Percentiles rank a stretch among this genome's conserved stretches.
Conservation (phyloP, 169 alveolate genomes). For the Plasmodium knowlesi region DNA sequence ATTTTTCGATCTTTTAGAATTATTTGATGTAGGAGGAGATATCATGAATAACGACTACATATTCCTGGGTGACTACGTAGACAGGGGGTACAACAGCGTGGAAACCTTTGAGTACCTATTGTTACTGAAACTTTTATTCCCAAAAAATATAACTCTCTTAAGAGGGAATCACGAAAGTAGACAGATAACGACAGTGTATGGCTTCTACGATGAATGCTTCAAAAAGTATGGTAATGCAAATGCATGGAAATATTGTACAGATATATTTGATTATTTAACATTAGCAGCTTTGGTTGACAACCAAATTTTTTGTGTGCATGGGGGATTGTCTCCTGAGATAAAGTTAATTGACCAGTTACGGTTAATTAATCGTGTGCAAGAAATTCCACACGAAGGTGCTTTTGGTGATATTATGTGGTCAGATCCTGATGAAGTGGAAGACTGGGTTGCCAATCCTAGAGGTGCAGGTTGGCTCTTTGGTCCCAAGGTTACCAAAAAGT, state of each 20-base stretch:
- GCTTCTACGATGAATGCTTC: slow-evolving; percentile 99
- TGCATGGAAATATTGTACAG: slow-evolving; percentile 98
- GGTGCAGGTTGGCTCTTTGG: slow-evolving; percentile 99
- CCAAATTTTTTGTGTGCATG: slow-evolving; percentile 97
- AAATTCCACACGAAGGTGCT: slow-evolving; percentile 99
- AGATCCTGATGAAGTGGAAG: slow-evolving; percentile 99
- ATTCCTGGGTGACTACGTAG: slow-evolving; percentile 99
- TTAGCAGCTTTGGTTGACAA: slow-evolving; percentile 97
- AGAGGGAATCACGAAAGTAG: slow-evolving; percentile 99
- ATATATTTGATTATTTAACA: slow-evolving; percentile 98
- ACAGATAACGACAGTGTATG: slow-evolving; percentile 98
- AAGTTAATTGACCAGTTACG: slow-evolving; percentile 95
- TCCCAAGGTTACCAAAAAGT: slow-evolving; percentile 95
- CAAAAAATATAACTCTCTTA: slow-evolving; percentile 95
- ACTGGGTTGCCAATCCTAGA: slow-evolving; percentile 99
- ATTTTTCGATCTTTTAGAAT: slow-evolving; percentile 95
- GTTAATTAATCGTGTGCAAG: slow-evolving; percentile 94
- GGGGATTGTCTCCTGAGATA: slow-evolving; percentile 98
- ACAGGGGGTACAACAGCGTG: slow-evolving; percentile 98
- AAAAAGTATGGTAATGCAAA: slow-evolving; percentile 98
- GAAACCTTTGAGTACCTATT: slow-evolving; percentile 98
- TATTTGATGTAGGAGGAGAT: slow-evolving; percentile 90
- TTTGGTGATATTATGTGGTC: slow-evolving; percentile 99
- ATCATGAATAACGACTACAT: slow-evolving; percentile 94
- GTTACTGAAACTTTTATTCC: slow-evolving; percentile 96